Percentiles rank a stretch among this genome's conserved stretches.
phyloP scores from a whole-genome alignment of 805 yeast genomes.

The Candida mattraensis region DNA sequence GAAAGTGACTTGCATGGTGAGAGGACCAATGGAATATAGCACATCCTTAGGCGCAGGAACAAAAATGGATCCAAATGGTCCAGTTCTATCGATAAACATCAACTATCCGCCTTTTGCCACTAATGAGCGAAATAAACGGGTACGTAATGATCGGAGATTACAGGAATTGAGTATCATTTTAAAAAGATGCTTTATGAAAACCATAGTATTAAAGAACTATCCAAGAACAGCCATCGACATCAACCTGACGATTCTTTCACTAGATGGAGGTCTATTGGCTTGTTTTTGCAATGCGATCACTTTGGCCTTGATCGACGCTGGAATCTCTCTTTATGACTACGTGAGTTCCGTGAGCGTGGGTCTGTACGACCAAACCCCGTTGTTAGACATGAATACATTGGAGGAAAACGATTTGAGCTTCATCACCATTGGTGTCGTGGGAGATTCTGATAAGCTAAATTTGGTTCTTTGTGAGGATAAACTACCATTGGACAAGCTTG shows the following conservation, averaged over 20 bases:
- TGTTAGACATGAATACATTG: constrained; percentile 76
- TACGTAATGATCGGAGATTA: constrained; percentile 66
- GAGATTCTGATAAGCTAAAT: constrained; percentile 76
- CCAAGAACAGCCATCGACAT: constrained; percentile 83
- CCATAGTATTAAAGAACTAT: constrained; percentile 69
- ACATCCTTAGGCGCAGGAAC: constrained; percentile 52
- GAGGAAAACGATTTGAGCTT: constrained; percentile 85
- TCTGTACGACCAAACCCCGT: constrained; percentile 67
- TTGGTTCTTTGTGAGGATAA: constrained; percentile 77
- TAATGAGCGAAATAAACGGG: constrained; percentile 67
- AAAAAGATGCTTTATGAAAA: constrained; percentile 70
- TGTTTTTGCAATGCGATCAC: constrained; percentile 83
- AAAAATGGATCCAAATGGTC: constrained; percentile 50
- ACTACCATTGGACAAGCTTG: constrained; percentile 79
- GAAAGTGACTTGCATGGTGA: constrained; percentile 78
- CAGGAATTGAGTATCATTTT: constrained; percentile 66
- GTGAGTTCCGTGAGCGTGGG: constrained; percentile 82
- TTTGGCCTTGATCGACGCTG: constrained; percentile 90
- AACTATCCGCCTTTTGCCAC: constrained; percentile 81
- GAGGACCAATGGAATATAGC: constrained; percentile 76
- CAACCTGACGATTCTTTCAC: constrained; percentile 72
- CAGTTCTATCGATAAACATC: constrained; percentile 63
- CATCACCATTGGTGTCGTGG: constrained; percentile 81
- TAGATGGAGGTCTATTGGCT: constrained; percentile 87
- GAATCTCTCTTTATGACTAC: constrained; percentile 90